Percentiles rank a stretch among this genome's conserved stretches.
Evolutionary conservation across 768 basidiomycete genomes (phyloP).

Genomic region (Suillus fuscotomentosus): DNA sequence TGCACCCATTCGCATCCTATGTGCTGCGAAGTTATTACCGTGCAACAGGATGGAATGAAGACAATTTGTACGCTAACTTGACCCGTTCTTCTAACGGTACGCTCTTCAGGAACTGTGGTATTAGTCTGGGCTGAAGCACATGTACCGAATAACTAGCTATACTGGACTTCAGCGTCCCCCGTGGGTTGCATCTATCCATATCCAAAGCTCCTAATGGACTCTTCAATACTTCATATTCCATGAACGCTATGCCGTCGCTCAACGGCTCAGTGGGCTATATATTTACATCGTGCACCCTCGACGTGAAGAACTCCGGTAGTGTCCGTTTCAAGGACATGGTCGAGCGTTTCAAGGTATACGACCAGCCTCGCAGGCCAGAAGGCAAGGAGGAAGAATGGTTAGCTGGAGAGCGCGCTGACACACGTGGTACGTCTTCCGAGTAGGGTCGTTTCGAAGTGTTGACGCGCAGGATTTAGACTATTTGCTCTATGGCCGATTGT

Average conservation of each 20-base stretch:
- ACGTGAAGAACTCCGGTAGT: constrained; percentile 64
- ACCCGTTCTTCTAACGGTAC: constrained; percentile 87
- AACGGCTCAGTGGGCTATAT: constrained; percentile 94
- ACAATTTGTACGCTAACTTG: constrained; percentile 88
- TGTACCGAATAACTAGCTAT: constrained; percentile 53
- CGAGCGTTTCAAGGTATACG: constrained; percentile 83
- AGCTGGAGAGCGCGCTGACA: constrained; percentile 75
- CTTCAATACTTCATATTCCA: constrained; percentile 89
- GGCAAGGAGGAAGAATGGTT: constrained; percentile 78
- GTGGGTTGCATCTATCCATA: constrained; percentile 73
- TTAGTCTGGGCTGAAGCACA: constrained; percentile 6
- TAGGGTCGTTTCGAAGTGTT: constrained; percentile 14
- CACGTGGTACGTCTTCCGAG: constrained; percentile 53
- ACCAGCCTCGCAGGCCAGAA: constrained; percentile 78
- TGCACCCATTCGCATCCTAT: constrained; percentile 88
- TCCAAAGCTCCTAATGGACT: constrained; percentile 87
- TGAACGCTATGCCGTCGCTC: constrained; percentile 90
- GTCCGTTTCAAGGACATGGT: constrained; percentile 87
- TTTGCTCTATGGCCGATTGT: constrained; percentile 87
- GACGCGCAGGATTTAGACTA: constrained; percentile 61
- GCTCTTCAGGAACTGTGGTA: constrained; percentile 15
- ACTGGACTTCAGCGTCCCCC: constrained; percentile 87
- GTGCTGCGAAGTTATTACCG: constrained; percentile 88
- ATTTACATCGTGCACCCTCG: constrained; percentile 83
- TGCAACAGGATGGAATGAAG: constrained; percentile 96